Evolutionary conservation across 176 grass and related monocot genomes (phyloP).

Genomic region (Phoenix roebelenii): DNA sequence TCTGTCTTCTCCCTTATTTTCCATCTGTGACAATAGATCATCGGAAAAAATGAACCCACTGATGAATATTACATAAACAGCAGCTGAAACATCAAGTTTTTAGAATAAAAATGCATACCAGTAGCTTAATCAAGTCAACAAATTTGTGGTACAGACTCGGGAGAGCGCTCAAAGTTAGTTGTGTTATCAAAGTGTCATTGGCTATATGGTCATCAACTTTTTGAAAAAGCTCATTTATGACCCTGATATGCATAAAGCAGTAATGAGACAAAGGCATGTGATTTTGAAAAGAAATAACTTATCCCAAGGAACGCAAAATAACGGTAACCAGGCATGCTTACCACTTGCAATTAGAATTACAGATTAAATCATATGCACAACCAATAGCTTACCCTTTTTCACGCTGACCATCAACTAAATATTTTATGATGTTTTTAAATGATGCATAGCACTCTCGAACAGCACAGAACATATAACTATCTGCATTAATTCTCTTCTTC

Average conservation of each 20-base stretch:
- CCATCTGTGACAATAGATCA: conserved; percentile 30
- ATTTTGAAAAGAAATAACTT: no score
- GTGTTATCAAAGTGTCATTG: conserved; percentile 28
- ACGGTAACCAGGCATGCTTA: no score
- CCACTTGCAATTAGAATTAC: no score
- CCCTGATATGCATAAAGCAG: conserved; percentile 31
- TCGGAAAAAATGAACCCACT: conserved; percentile 1
- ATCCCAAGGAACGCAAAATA: no score
- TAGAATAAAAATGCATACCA: conserved; percentile 49
- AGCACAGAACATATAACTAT: conserved; percentile 70
- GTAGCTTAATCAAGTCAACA: conserved; percentile 56
- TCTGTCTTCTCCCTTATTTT: conserved; percentile 53
- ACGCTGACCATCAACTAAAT: conserved; percentile 40
- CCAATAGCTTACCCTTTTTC: conserved; percentile 52
- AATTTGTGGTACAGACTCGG: conserved; percentile 70
- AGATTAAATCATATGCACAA: neutral
- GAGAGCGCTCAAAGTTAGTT: conserved; percentile 58
- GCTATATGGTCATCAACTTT: conserved; percentile 45
- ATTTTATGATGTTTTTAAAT: conserved; percentile 71
- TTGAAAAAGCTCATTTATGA: conserved; percentile 64
- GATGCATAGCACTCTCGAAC: conserved; percentile 91
- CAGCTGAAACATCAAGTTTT: conserved; percentile 1
- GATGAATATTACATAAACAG: no score
- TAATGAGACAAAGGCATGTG: neutral
- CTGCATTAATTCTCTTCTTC: conserved; percentile 57